phyloP scores from a whole-genome alignment of 148 eudicot genomes.

The Nepenthes mirabilis region DNA sequence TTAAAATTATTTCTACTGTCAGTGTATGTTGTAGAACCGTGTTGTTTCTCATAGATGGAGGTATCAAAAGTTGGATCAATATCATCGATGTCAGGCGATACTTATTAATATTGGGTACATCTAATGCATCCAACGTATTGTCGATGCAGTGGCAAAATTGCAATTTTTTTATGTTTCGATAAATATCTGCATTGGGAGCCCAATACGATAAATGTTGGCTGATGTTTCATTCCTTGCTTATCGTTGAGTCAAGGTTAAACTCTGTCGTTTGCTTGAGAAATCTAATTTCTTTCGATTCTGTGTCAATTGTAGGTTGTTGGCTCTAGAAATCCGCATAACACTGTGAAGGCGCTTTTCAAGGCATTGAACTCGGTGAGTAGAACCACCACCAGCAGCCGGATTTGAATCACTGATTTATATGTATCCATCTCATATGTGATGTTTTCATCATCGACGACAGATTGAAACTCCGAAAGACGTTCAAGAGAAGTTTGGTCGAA shows the following conservation, averaged over 20 bases:
- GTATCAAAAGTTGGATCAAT: no score
- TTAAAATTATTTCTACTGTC: no score
- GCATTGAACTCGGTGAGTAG: slow-evolving; percentile 77
- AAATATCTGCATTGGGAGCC: no score
- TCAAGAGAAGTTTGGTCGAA: slow-evolving; percentile 89
- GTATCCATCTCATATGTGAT: not conserved
- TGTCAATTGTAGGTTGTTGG: slow-evolving; percentile 58
- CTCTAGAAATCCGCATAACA: slow-evolving; percentile 81
- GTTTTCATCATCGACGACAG: slow-evolving; percentile 16
- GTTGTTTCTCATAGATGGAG: no score
- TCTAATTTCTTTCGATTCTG: not conserved
- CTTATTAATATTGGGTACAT: no score
- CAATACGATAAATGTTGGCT: no score
- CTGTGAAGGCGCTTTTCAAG: slow-evolving; percentile 78
- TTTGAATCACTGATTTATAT: not conserved
- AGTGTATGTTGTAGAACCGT: no score
- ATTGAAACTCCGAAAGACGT: slow-evolving; percentile 92
- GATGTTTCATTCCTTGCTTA: not conserved
- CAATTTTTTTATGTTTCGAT: no score
- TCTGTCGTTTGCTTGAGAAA: not conserved
- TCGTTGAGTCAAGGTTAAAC: no score
- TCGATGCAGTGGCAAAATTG: no score
- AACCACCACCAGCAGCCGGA: not conserved
- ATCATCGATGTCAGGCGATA: no score
- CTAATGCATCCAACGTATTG: no score